Percentiles rank a stretch among this genome's conserved stretches.
Conservation (phyloP, 1,284 basidiomycete genomes). For the Apiotrichum akiyoshidainum region DNA sequence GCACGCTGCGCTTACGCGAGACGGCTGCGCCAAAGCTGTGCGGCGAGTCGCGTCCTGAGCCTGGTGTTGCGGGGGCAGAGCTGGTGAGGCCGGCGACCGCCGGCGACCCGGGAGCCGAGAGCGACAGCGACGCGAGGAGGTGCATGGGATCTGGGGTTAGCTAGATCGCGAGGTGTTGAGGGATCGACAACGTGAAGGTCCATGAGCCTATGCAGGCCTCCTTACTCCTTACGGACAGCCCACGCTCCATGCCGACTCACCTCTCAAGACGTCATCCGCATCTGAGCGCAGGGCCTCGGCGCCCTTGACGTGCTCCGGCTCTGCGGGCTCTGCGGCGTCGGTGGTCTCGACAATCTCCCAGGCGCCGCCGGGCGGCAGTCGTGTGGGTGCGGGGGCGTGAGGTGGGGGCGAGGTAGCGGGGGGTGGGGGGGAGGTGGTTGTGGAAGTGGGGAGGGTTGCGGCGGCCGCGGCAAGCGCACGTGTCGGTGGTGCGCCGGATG, state of each 20-base stretch:
- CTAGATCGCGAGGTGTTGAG: not conserved
- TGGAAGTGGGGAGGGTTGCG: not conserved
- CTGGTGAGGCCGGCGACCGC: not conserved
- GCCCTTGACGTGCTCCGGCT: conserved; percentile 30
- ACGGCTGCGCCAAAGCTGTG: conserved; percentile 8
- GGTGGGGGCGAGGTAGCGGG: not conserved
- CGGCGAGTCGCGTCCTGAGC: not conserved
- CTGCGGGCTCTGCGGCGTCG: conserved; percentile 22
- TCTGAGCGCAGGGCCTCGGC: conserved; percentile 61
- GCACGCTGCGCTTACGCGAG: conserved; percentile 65
- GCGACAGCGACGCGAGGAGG: conserved; percentile 32
- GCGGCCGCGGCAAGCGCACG: not conserved
- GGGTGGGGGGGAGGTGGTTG: not conserved
- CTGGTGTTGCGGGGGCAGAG: not conserved
- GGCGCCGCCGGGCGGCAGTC: conserved; percentile 43
- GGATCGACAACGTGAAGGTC: not conserved
- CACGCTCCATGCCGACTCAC: conserved; percentile 50
- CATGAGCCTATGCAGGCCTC: conserved; percentile 1
- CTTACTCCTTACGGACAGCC: conserved; percentile 7
- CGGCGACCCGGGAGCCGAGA: conserved; percentile 15
- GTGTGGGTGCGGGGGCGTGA: conserved; percentile 4
- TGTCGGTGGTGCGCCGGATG: not conserved
- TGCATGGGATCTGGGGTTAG: conserved; percentile 58
- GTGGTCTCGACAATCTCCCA: conserved; percentile 48
- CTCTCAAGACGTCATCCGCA: conserved; percentile 67